Evolutionary conservation across 495 filamentous ascomycete genomes (phyloP).

Genomic region (Aspergillus campestris): DNA sequence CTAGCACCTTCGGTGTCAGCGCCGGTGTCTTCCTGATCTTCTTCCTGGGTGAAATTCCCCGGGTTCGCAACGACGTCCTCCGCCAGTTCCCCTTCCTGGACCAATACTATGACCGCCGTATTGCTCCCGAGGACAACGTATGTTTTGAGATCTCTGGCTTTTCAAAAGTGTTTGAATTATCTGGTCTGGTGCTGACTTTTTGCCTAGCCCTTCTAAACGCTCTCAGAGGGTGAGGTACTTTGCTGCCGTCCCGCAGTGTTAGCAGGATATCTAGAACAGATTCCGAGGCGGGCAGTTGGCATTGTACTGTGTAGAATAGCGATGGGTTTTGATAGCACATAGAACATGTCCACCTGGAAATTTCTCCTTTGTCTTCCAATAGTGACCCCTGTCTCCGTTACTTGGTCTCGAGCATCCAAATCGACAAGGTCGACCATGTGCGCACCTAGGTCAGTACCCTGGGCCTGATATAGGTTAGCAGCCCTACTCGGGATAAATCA

Average conservation of each 20-base stretch:
- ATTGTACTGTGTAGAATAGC: slow-evolving; percentile 25
- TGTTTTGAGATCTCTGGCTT: slow-evolving; percentile 7
- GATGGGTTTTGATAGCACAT: slow-evolving; percentile 33
- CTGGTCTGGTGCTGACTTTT: slow-evolving; percentile 14
- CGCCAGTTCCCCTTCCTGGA: slow-evolving; percentile 56
- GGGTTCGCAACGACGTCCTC: slow-evolving; percentile 57
- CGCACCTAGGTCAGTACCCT: no score
- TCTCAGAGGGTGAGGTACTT: slow-evolving; percentile 8
- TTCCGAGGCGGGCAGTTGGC: slow-evolving; percentile 4
- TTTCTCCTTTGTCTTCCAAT: neutral
- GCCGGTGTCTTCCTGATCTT: slow-evolving; percentile 57
- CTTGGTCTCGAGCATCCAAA: no score
- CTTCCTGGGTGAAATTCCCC: slow-evolving; percentile 63
- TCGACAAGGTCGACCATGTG: no score
- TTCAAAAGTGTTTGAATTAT: neutral
- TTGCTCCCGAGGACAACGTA: slow-evolving; percentile 59
- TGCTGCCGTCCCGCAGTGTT: slow-evolving; percentile 3
- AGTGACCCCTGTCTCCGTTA: neutral
- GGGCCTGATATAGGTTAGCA: no score
- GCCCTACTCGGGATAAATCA: no score
- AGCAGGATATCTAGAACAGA: neutral
- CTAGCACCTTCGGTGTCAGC: slow-evolving; percentile 50
- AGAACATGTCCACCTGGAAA: slow-evolving; percentile 14
- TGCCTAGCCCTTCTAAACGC: slow-evolving; percentile 37
- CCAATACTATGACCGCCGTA: slow-evolving; percentile 46